Evolutionary conservation across 2,329 filamentous ascomycete genomes (phyloP), one percentile per base, ranked within the genome.

Genomic region (Bipolaris bicolor): DNA sequence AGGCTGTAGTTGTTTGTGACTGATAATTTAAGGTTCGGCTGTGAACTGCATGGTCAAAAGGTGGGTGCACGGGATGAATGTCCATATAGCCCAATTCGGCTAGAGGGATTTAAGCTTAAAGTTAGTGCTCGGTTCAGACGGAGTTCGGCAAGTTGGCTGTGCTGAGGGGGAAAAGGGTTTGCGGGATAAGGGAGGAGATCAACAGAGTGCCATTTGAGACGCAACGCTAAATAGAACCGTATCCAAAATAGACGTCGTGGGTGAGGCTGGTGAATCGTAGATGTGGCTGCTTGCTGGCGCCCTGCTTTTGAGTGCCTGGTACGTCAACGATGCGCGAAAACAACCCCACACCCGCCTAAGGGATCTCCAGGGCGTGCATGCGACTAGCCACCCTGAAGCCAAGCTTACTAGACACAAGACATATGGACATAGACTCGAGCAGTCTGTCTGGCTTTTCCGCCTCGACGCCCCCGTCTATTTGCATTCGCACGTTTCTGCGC

Each of bases 391-490:
- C 36, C 51, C 57, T 44, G 56, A 49, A 55, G 65, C 68, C 63
- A 69, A 69, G 68, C 60, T 66, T 22, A 62, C 50, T 63, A 55
- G 57, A 51, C 41, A 55, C 41, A 52, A 63, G 57, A 60, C 57
- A 10, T 31, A 31, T 31, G 29, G 55, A 59, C 50, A 49, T 31
- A 31, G 29, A 57, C 57, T 43, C 48, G 47, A 29, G 40, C 57
- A 60, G 26, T 54, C 46, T 57, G 47, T 58, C 53, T 57, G 52
- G 22, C 34, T 34, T 26, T 37, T 24, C 31, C 29, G 31, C 26
- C 24, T 18, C 9, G 34, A 49, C 39, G 40, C 55, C 40, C 29
- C 31, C 26, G 41, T 11, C 24, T 43, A 40, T 53, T 54, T 45
- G 53, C 50, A 54, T 24, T 39, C 41, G 49, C 36, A 34, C 57